These are phyloP conservation scores for Amylocystis lapponica DNA, from an alignment of 768 basidiomycete species.

Conservation along the genomic window DNA sequence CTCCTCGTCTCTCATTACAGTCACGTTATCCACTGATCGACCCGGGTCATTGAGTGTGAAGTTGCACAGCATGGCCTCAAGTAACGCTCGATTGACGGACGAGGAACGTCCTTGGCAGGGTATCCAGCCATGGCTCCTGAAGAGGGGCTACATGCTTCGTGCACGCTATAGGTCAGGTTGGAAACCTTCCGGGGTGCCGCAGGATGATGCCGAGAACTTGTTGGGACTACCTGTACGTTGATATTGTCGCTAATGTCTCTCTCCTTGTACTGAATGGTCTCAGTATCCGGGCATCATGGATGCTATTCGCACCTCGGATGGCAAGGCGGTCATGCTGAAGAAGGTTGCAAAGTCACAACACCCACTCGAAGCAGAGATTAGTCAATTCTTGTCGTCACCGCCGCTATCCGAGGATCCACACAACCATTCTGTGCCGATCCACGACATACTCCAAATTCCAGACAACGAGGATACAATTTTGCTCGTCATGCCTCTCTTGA, in stretches of 20 bases:
- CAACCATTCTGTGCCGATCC: conserved; percentile 21
- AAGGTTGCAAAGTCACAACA: conserved; percentile 5
- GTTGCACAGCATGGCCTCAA: no score
- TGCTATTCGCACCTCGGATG: conserved; percentile 13
- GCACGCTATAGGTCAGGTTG: conserved; percentile 19
- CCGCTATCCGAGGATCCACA: conserved; percentile 14
- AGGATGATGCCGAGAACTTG: neutral
- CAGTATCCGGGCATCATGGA: conserved; percentile 7
- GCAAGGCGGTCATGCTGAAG: conserved; percentile 11
- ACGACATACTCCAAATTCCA: conserved; percentile 16
- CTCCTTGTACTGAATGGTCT: no score
- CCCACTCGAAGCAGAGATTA: conserved; percentile 22
- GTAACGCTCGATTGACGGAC: no score
- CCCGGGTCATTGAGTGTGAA: no score
- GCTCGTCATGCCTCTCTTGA: conserved; percentile 31
- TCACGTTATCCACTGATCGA: no score
- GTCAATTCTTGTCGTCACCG: conserved; percentile 15
- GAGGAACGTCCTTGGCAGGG: conserved; percentile 6
- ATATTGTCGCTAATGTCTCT: no score
- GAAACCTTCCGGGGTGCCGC: conserved; percentile 8
- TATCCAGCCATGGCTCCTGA: conserved; percentile 8
- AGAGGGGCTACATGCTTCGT: conserved; percentile 18
- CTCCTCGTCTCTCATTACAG: no score
- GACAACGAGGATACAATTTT: conserved; percentile 4
- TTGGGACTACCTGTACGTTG: neutral